phyloP scores from a whole-genome alignment of 1,284 basidiomycete genomes.

The Somion occarium region DNA sequence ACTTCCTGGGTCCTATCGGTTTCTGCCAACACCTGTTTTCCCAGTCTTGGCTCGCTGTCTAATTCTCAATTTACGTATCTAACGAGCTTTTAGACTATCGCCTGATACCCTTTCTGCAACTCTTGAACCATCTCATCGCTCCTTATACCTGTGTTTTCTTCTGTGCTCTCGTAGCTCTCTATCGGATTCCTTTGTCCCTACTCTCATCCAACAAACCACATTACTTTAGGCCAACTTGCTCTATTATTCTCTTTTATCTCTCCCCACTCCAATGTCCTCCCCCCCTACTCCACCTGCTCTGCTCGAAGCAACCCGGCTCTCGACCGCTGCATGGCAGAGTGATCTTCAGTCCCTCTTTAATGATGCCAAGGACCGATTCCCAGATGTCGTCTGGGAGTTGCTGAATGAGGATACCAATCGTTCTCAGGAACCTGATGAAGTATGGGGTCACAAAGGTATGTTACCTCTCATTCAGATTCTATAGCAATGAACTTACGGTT shows the following conservation, averaged over 20 bases:
- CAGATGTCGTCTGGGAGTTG: constrained; percentile 91
- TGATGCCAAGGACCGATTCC: constrained; percentile 79
- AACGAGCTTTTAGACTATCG: neutral
- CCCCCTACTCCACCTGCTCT: constrained; percentile 44
- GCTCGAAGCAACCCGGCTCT: constrained; percentile 57
- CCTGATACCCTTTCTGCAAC: neutral
- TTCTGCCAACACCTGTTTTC: neutral
- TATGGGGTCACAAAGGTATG: constrained; percentile 90
- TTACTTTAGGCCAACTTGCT: neutral
- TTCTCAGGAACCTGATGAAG: constrained; percentile 46
- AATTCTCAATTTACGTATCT: neutral
- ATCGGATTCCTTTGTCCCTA: neutral
- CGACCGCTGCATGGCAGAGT: constrained; percentile 67
- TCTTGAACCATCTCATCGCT: neutral
- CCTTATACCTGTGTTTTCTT: neutral
- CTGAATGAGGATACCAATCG: constrained; percentile 45
- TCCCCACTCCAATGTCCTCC: constrained; percentile 17
- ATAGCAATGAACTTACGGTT: neutral
- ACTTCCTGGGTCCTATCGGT: neutral
- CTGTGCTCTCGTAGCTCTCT: neutral
- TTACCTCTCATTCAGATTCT: constrained; percentile 7
- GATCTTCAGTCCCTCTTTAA: constrained; percentile 76
- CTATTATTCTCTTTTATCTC: neutral
- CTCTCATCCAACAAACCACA: neutral
- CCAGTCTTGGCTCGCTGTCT: neutral